These are phyloP conservation scores for Mycena citricolor DNA, from an alignment of 1,284 basidiomycete genomes.

Conservation along the genomic window DNA sequence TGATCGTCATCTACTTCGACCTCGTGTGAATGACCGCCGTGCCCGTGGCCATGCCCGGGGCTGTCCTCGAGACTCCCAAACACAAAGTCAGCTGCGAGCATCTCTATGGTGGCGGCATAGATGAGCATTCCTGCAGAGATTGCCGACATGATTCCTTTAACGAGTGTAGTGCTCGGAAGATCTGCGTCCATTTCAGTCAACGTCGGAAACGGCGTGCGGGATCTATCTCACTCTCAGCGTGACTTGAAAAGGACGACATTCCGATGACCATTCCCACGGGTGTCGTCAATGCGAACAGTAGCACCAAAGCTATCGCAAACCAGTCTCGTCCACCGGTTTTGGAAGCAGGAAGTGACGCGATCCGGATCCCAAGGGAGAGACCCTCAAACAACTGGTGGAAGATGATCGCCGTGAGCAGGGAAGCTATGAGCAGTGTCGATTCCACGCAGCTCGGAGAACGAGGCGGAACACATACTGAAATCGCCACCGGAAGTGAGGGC, in stretches of 20 bases:
- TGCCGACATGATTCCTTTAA: constrained; percentile 71
- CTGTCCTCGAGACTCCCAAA: constrained; percentile 50
- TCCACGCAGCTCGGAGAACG: constrained; percentile 7
- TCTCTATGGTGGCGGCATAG: constrained; percentile 76
- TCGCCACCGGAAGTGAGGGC: constrained; percentile 66
- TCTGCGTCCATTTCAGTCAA: constrained; percentile 1
- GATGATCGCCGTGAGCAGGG: constrained; percentile 68
- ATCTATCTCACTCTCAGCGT: constrained; percentile 24
- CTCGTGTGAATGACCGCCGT: constrained; percentile 23
- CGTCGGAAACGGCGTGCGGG: background rate
- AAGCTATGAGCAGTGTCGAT: constrained; percentile 41
- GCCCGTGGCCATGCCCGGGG: constrained; percentile 31
- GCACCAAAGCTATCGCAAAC: constrained; percentile 55
- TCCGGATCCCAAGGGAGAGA: constrained; percentile 73
- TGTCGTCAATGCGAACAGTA: constrained; percentile 70
- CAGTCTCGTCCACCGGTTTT: constrained; percentile 26
- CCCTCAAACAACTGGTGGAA: constrained; percentile 84
- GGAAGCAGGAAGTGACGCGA: constrained; percentile 58
- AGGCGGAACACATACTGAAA: constrained; percentile 52
- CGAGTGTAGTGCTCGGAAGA: constrained; percentile 46
- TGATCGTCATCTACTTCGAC: constrained; percentile 19
- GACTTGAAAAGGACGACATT: constrained; percentile 44
- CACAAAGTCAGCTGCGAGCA: constrained; percentile 78
- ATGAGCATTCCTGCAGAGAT: constrained; percentile 79
- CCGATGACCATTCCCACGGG: constrained; percentile 66